A percentile compares a stretch with the other conserved stretches of the same genome.
These are phyloP conservation scores for Ophiobolus disseminans DNA, from an alignment of 2,329 filamentous ascomycete genomes.

Conservation along the genomic window DNA sequence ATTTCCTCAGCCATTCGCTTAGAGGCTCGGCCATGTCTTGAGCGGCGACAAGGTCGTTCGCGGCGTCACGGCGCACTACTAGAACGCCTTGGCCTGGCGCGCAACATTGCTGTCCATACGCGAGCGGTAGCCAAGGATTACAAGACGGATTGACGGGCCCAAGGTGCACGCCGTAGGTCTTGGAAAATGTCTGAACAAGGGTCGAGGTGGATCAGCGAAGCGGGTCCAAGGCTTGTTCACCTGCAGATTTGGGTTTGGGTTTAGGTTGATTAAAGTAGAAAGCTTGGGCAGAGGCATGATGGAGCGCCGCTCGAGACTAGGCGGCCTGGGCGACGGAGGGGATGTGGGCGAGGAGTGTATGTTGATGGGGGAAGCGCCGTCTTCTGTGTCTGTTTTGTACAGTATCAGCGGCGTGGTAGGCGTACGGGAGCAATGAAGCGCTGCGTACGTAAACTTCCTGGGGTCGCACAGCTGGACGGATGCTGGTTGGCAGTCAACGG, in stretches of 20 bases:
- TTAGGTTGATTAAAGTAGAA: conserved; percentile 40
- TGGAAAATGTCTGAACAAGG: conserved; percentile 37
- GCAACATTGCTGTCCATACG: conserved; percentile 1
- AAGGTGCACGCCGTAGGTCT: conserved; percentile 19
- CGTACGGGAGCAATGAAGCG: background rate
- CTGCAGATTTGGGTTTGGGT: conserved; percentile 38
- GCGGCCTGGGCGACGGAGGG: conserved; percentile 30
- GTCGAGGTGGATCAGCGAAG: conserved; percentile 33
- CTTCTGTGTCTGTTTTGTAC: too few relatives aligned
- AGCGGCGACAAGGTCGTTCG: conserved; percentile 11
- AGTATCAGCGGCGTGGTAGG: too few relatives aligned
- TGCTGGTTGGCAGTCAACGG: conserved; percentile 38
- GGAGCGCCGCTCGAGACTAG: conserved; percentile 22
- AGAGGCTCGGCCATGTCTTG: conserved; percentile 28
- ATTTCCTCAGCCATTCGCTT: conserved; percentile 32
- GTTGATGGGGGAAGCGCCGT: too few relatives aligned
- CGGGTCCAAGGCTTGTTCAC: conserved; percentile 42
- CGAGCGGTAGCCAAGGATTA: conserved; percentile 29
- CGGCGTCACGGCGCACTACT: conserved; percentile 18
- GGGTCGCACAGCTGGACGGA: conserved; percentile 21
- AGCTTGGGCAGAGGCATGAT: conserved; percentile 32
- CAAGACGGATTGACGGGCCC: conserved; percentile 35
- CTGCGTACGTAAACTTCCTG: conserved; percentile 14
- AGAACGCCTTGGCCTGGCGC: conserved; percentile 25
- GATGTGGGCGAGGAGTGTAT: background rate